Conservation (phyloP, 164 flowering plant genomes). For the Platanus orientalis region DNA sequence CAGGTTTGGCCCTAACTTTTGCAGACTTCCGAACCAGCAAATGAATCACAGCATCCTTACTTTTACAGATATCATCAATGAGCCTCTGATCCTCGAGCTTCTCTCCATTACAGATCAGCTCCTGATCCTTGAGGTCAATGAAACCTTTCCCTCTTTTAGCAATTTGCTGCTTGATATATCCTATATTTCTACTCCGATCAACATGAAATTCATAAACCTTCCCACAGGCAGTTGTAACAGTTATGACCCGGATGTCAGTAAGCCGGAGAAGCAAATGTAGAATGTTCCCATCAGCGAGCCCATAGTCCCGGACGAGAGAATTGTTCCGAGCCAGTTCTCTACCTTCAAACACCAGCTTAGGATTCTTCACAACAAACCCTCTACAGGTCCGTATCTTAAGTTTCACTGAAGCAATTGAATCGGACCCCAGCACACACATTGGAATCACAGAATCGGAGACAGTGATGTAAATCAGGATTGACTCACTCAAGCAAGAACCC, state of each 20-base stretch:
- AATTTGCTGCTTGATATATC: constrained; percentile 53
- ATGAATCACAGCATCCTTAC: constrained; percentile 57
- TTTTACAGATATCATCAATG: constrained; percentile 44
- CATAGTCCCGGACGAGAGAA: constrained; percentile 59
- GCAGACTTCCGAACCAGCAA: constrained; percentile 56
- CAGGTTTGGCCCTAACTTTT: constrained; percentile 43
- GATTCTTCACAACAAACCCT: constrained; percentile 66
- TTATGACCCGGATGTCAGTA: constrained; percentile 53
- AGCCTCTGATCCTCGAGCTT: constrained; percentile 50
- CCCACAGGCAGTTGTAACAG: constrained; percentile 54
- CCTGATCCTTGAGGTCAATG: constrained; percentile 43
- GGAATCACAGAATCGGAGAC: constrained; percentile 58
- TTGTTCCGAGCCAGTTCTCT: constrained; percentile 52
- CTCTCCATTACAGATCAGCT: constrained; percentile 50
- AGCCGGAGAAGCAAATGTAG: constrained; percentile 64
- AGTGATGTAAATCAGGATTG: constrained; percentile 51
- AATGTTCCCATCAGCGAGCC: constrained; percentile 52
- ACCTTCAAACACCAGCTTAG: constrained; percentile 57
- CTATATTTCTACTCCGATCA: constrained; percentile 47
- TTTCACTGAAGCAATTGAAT: constrained; percentile 70
- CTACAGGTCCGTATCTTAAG: constrained; percentile 60
- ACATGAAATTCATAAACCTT: constrained; percentile 59
- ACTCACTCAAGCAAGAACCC: constrained; percentile 21
- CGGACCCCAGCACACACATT: constrained; percentile 63
- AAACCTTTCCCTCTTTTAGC: constrained; percentile 35